These are phyloP conservation scores for Taiwanofungus camphoratus DNA, from an alignment of 1,284 basidiomycete species.

Conservation along the genomic window DNA sequence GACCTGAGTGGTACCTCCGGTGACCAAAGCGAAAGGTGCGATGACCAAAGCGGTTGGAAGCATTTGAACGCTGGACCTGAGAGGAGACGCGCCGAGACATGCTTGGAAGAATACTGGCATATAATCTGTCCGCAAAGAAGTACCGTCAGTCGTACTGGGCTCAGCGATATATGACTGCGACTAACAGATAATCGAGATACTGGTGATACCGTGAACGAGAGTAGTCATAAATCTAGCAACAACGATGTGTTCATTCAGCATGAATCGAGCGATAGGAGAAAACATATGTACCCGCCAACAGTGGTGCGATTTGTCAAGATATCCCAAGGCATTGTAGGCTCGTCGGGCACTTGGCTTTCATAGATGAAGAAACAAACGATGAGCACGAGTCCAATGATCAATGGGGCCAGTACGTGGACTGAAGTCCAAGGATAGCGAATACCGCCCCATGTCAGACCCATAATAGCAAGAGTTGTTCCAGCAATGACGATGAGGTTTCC, in stretches of 20 bases:
- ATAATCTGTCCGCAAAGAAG: constrained; percentile 22
- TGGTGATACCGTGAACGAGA: constrained; percentile 9
- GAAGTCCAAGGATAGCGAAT: constrained; percentile 36
- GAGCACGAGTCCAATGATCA: constrained; percentile 34
- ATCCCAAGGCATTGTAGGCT: constrained; percentile 17
- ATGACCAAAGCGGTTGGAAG: constrained; percentile 20
- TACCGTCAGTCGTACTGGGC: constrained; percentile 1
- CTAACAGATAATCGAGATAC: constrained; percentile 12
- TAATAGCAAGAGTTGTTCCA: constrained; percentile 25
- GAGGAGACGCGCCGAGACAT: constrained; percentile 23
- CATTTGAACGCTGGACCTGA: constrained; percentile 22
- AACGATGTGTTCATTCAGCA: background rate
- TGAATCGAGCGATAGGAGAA: background rate
- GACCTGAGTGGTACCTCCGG: constrained; percentile 18
- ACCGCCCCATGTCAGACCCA: constrained; percentile 39
- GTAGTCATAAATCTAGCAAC: constrained; percentile 10
- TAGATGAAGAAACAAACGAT: constrained; percentile 28
- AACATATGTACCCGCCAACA: constrained; percentile 14
- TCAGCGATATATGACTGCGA: constrained; percentile 10
- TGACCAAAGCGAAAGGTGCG: constrained; percentile 20
- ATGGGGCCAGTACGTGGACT: constrained; percentile 34
- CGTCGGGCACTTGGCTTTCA: constrained; percentile 16
- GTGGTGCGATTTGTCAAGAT: constrained; percentile 15
- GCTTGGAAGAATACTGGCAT: constrained; percentile 37
- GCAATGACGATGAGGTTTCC: constrained; percentile 34